A percentile compares a stretch with the other conserved stretches of the same genome.
These are phyloP conservation scores for Fusarium irregulare DNA, from an alignment of 2,329 filamentous ascomycete species.

Conservation along the genomic window DNA sequence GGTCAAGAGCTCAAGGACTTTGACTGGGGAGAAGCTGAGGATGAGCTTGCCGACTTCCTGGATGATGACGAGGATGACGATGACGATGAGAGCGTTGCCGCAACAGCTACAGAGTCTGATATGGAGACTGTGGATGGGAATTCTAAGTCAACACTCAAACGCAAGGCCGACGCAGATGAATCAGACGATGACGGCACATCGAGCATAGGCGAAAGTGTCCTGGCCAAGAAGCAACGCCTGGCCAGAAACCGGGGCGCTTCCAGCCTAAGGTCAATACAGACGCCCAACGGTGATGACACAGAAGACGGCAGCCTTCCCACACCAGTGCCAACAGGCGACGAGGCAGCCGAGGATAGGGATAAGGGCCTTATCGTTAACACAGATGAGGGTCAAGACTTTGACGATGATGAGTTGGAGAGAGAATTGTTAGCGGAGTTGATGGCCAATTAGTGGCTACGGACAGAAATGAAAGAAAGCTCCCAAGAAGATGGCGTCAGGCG, in stretches of 20 bases:
- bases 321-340: conserved; percentile 52
- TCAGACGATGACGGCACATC: conserved; percentile 49
- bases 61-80: conserved; percentile 64
- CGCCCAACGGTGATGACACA: conserved; percentile 53
- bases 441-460: conserved; percentile 43
- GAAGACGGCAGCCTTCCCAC: conserved; percentile 55
- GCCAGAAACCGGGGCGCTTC: conserved; percentile 59
- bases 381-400: conserved; percentile 55
- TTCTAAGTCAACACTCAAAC: conserved; percentile 49
- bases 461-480: conserved; percentile 1
- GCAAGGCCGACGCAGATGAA: conserved; percentile 51
- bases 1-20: conserved; percentile 64
- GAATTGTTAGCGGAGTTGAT: conserved; percentile 72
- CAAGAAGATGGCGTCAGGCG: not conserved
- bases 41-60: conserved; percentile 81
- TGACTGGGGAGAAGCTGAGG: conserved; percentile 73
- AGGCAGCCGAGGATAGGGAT: conserved; percentile 49
- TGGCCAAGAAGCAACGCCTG: conserved; percentile 64
- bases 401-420: conserved; percentile 70
- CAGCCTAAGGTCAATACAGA: conserved; percentile 59
- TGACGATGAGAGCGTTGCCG: conserved; percentile 48
- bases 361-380: conserved; percentile 41
- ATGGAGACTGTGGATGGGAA: conserved; percentile 46
- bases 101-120: conserved; percentile 43
- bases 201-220: conserved; percentile 52